Base-by-base conservation (phyloP, 1,139 yeast species). In the Chernovozyma sophiae-reginae region DNA sequence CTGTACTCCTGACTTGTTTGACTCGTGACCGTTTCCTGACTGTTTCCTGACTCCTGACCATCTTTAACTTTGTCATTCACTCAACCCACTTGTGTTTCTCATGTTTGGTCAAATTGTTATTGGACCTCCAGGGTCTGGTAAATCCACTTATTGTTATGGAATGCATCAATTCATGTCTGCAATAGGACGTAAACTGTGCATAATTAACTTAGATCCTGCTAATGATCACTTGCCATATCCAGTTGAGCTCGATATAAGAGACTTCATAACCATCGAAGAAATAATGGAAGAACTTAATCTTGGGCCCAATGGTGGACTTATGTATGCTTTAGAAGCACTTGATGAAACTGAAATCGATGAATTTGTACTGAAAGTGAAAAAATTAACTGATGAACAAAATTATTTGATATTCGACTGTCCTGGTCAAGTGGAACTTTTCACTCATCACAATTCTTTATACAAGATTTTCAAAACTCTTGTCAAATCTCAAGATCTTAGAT, bases 121-220 rank as follows among this genome's bases (percentile, higher is more conserved):
- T 26, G 99, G 99, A 0, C 97, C 98, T 0, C 98, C 99, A 0
- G 99, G 98, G 2, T 76, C 96, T 0, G 99, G 99, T 1, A 94
- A 94, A 55, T 86, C 97, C 0, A 94, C 98, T 0, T 94, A 86
- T 56, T 89, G 97, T 55, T 71, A 80, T 56, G 98, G 98, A 20
- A 78, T 92, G 81, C 75, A 76, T 49, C 97, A 92, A 67, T 92
- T 94, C 56, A 72, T 90, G 50, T 81, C 85, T 41, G 96, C 97
- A 1, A 87, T 94, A 33, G 99, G 99, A 6, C 69, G 99, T 40
- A 85, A 86, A 49, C 81, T 86, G 40, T 72, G 86, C 28, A 74
- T 92, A 3, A 70, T 94, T 25, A 94, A 94, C 53, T 68, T 94
- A 43, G 99, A 94, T 54, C 97, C 97, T 0, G 98, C 99, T 1